A percentile compares a stretch with the other conserved stretches of the same genome.
phyloP scores from a whole-genome alignment of 2,329 filamentous ascomycete genomes.

The Scedosporium boydii region DNA sequence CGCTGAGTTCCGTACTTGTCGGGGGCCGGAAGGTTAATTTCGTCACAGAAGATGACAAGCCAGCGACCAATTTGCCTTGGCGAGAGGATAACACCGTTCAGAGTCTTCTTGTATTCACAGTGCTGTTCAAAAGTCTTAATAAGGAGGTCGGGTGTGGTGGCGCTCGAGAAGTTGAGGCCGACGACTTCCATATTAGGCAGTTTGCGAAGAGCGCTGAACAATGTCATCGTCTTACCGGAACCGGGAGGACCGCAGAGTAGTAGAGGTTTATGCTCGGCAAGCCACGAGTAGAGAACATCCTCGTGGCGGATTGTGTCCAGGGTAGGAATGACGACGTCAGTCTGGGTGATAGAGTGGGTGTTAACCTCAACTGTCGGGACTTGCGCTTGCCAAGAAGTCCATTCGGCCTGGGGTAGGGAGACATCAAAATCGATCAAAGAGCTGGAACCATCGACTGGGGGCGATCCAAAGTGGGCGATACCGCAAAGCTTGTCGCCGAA shows the following conservation, averaged over 20 bases:
- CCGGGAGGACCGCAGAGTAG: slow-evolving; percentile 94
- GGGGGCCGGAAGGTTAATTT: slow-evolving; percentile 96
- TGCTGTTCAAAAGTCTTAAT: slow-evolving; percentile 99
- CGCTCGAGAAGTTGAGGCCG: slow-evolving; percentile 97
- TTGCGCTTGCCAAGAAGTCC: slow-evolving; percentile 88
- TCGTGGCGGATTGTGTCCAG: slow-evolving; percentile 96
- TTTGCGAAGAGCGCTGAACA: slow-evolving; percentile 95
- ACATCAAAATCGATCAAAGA: slow-evolving; percentile 97
- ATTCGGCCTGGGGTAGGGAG: slow-evolving; percentile 74
- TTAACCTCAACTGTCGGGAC: slow-evolving; percentile 95
- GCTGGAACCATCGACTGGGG: slow-evolving; percentile 64
- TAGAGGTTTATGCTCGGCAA: slow-evolving; percentile 95
- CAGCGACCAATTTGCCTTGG: slow-evolving; percentile 95
- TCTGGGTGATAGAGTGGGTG: slow-evolving; percentile 95
- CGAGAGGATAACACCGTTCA: slow-evolving; percentile 91
- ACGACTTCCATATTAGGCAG: slow-evolving; percentile 98
- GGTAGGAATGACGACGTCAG: slow-evolving; percentile 96
- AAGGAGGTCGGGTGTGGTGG: slow-evolving; percentile 91
- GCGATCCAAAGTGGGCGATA: slow-evolving; percentile 77
- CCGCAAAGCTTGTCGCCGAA: slow-evolving; percentile 81
- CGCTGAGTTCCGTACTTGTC: slow-evolving; percentile 97
- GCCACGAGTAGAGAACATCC: slow-evolving; percentile 98
- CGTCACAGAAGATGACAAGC: slow-evolving; percentile 98
- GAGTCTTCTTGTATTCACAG: slow-evolving; percentile 98
- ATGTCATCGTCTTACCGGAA: slow-evolving; percentile 99